Conservation (phyloP, 345 rosid genomes). For the Eutrema heterophyllum region DNA sequence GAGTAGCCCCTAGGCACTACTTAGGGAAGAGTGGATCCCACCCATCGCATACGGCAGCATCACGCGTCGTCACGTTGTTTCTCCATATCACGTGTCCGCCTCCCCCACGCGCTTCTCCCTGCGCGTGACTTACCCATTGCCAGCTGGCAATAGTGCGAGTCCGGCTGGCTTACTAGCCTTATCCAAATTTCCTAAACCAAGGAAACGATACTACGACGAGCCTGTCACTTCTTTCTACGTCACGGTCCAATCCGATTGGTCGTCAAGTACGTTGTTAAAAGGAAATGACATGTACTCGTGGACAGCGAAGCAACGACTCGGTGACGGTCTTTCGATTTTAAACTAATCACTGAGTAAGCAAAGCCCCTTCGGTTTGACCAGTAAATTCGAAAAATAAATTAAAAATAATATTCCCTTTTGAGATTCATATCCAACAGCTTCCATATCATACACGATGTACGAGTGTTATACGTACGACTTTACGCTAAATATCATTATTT, state of each 20-base stretch:
- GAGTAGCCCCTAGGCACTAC: not conserved
- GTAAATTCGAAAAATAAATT: slow-evolving; percentile 1
- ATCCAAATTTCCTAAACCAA: slow-evolving; percentile 27
- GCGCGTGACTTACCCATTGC: slow-evolving; percentile 9
- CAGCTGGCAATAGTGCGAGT: slow-evolving; percentile 34
- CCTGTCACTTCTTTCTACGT: slow-evolving; percentile 6
- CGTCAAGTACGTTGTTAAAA: slow-evolving; percentile 2
- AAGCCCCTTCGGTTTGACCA: slow-evolving; percentile 23
- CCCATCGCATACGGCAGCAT: slow-evolving; percentile 2
- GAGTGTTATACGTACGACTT: slow-evolving; percentile 15
- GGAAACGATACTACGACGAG: not conserved
- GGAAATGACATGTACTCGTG: slow-evolving; percentile 9
- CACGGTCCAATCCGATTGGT: slow-evolving; percentile 19
- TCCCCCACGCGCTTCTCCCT: not conserved
- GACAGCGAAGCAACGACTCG: slow-evolving; percentile 22
- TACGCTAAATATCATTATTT: not conserved
- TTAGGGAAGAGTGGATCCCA: slow-evolving; percentile 13
- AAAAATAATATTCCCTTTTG: slow-evolving; percentile 20
- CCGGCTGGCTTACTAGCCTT: slow-evolving; percentile 32
- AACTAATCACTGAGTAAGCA: not conserved
- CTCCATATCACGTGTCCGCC: slow-evolving; percentile 24
- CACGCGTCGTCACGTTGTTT: slow-evolving; percentile 28
- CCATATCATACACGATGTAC: slow-evolving; percentile 24
- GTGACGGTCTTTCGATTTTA: slow-evolving; percentile 19
- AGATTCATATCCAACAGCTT: slow-evolving; percentile 27